These are phyloP conservation scores for Tricholoma furcatifolium DNA, from an alignment of 768 basidiomycete genomes.

Conservation along the genomic window DNA sequence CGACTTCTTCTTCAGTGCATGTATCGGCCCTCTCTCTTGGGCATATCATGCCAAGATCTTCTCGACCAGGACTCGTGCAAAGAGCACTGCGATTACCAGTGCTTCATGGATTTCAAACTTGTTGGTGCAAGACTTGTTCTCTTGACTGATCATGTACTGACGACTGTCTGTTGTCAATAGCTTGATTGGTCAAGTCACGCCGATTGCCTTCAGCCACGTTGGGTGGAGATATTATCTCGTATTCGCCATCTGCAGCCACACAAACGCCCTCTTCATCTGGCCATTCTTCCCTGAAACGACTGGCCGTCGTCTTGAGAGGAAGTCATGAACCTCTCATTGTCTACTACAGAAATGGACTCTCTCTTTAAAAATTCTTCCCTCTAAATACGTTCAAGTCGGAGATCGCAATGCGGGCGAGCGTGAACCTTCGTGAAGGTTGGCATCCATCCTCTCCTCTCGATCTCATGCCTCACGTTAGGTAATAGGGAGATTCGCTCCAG, in stretches of 20 bases:
- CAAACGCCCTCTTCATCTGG: conserved; percentile 44
- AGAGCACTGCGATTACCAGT: conserved; percentile 43
- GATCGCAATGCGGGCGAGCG: conserved; percentile 34
- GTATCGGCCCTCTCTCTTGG: conserved; percentile 46
- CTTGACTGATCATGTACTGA: background rate
- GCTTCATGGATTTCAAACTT: conserved; percentile 46
- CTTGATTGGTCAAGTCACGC: conserved; percentile 46
- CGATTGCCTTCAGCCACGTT: conserved; percentile 36
- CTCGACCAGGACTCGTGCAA: conserved; percentile 42
- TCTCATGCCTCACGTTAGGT: background rate
- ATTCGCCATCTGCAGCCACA: conserved; percentile 44
- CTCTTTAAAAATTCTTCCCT: conserved; percentile 37
- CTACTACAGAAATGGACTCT: conserved; percentile 38
- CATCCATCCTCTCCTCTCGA: background rate
- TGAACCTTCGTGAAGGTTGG: conserved; percentile 37
- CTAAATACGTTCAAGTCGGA: conserved; percentile 30
- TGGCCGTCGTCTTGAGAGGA: conserved; percentile 42
- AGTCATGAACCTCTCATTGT: background rate
- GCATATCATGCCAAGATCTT: conserved; percentile 46
- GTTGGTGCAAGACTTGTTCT: conserved; percentile 17
- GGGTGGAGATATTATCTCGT: conserved; percentile 45
- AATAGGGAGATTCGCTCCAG: conserved; percentile 22
- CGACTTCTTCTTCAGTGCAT: conserved; percentile 47
- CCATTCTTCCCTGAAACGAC: conserved; percentile 45
- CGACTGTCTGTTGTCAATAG: background rate